Conservation (phyloP, 208 protist species). For the Leishmania tarentolae region DNA sequence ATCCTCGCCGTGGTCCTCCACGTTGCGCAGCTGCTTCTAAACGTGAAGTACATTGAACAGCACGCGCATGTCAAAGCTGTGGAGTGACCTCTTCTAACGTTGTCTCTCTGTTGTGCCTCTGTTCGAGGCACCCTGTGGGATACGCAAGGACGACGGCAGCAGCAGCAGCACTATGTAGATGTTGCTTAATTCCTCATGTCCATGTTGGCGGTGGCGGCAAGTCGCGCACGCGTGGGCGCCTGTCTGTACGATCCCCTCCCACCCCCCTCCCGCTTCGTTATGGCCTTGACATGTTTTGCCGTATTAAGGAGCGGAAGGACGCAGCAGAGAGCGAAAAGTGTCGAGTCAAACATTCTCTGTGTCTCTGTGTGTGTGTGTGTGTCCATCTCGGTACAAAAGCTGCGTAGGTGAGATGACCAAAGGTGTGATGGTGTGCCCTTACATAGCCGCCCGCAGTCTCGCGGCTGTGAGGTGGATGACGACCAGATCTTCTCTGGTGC, state of each 20-base stretch:
- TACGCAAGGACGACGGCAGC: background rate
- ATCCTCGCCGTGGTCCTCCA: conserved; percentile 57
- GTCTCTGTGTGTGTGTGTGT: background rate
- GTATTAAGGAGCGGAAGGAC: background rate
- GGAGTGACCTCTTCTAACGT: background rate
- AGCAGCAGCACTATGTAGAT: background rate
- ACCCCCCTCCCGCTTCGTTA: background rate
- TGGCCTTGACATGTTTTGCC: background rate
- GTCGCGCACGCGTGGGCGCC: background rate
- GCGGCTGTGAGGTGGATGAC: background rate
- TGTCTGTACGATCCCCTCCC: background rate
- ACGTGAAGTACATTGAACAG: conserved; percentile 49
- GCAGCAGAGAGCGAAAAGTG: background rate
- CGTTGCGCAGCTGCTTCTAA: conserved; percentile 60
- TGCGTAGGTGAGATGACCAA: background rate
- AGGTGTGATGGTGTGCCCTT: background rate
- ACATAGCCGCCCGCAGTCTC: background rate
- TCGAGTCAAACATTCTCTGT: background rate
- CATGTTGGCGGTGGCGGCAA: background rate
- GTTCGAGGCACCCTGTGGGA: background rate
- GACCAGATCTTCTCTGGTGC: background rate
- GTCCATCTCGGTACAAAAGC: background rate
- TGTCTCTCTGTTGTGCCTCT: background rate
- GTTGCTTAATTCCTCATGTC: background rate
- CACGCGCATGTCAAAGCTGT: background rate